Percentiles rank a stretch among this genome's conserved stretches.
phyloP scores from a whole-genome alignment of 2,329 filamentous ascomycete genomes.

The Talaromyces funiculosus region DNA sequence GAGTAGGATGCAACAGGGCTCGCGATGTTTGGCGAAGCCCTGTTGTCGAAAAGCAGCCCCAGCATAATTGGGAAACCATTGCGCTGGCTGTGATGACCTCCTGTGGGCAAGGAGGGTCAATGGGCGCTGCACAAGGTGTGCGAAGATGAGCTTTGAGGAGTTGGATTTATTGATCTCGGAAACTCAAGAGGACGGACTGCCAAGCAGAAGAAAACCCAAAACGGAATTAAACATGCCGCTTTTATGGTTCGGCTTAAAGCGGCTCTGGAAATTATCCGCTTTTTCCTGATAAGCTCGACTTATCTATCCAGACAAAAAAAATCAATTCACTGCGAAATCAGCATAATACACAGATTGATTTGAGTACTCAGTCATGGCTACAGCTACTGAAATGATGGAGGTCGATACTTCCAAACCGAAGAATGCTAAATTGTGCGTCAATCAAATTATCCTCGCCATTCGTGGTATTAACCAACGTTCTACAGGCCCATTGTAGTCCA shows the following conservation, averaged over 20 bases:
- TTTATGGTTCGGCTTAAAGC: constrained; percentile 23
- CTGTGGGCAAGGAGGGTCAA: constrained; percentile 25
- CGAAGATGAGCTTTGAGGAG: constrained; percentile 17
- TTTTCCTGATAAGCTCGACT: constrained; percentile 22
- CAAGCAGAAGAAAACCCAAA: constrained; percentile 22
- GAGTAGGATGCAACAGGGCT: constrained; percentile 31
- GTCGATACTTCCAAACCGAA: constrained; percentile 2
- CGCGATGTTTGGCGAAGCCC: constrained; percentile 40
- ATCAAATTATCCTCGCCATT: not conserved
- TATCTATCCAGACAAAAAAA: constrained; percentile 10
- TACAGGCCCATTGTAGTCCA: constrained; percentile 57
- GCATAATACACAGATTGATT: not conserved
- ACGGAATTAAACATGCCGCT: constrained; percentile 19
- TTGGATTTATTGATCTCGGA: constrained; percentile 14
- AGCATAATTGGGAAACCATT: constrained; percentile 56
- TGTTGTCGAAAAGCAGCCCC: constrained; percentile 49
- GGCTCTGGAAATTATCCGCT: constrained; percentile 25
- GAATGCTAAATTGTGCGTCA: constrained; percentile 36
- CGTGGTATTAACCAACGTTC: not conserved
- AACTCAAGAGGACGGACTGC: constrained; percentile 15
- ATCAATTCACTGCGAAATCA: not conserved
- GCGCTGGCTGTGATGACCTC: constrained; percentile 26
- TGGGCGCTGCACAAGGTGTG: constrained; percentile 5
- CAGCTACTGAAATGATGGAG: constrained; percentile 6
- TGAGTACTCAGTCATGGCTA: constrained; percentile 2